phyloP scores from a whole-genome alignment of 2,329 filamentous ascomycete genomes.

The Hirsutella minnesotensis region DNA sequence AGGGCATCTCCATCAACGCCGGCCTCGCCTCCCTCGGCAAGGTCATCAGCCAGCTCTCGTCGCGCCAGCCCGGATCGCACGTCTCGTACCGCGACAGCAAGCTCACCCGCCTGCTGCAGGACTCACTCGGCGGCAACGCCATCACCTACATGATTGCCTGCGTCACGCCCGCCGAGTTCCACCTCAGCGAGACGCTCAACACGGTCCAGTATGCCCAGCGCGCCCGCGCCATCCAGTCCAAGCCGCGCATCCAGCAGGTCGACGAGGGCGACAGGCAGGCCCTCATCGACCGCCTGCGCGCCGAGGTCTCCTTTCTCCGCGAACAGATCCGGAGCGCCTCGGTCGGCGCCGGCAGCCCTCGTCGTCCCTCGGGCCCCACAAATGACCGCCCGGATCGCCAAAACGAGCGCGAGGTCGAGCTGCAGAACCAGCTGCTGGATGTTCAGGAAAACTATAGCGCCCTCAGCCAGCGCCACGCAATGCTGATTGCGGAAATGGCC shows the following conservation, averaged over 20 bases:
- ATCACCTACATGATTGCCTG: conserved; percentile 99
- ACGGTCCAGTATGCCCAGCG: conserved; percentile 96
- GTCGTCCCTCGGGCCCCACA: conserved; percentile 39
- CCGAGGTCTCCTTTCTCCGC: conserved; percentile 84
- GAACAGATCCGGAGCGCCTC: conserved; percentile 88
- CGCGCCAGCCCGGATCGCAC: conserved; percentile 73
- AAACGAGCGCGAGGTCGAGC: conserved; percentile 74
- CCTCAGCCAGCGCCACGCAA: conserved; percentile 87
- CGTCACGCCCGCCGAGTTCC: conserved; percentile 92
- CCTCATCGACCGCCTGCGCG: conserved; percentile 83
- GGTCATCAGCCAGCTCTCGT: conserved; percentile 95
- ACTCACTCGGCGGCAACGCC: conserved; percentile 90
- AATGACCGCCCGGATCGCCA: conserved; percentile 66
- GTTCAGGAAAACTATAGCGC: conserved; percentile 89
- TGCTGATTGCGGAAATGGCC: conserved; percentile 85
- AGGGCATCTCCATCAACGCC: conserved; percentile 97
- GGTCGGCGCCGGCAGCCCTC: conserved; percentile 47
- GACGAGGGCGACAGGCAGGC: conserved; percentile 93
- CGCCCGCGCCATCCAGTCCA: conserved; percentile 92
- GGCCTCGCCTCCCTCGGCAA: conserved; percentile 91
- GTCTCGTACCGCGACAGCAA: conserved; percentile 98
- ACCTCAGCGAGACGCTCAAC: conserved; percentile 93
- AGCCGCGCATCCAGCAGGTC: conserved; percentile 86
- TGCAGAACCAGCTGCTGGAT: conserved; percentile 90
- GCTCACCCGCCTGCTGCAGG: conserved; percentile 85